Conservation (phyloP, 495 filamentous ascomycete species). For the Penicillium coprophilum region DNA sequence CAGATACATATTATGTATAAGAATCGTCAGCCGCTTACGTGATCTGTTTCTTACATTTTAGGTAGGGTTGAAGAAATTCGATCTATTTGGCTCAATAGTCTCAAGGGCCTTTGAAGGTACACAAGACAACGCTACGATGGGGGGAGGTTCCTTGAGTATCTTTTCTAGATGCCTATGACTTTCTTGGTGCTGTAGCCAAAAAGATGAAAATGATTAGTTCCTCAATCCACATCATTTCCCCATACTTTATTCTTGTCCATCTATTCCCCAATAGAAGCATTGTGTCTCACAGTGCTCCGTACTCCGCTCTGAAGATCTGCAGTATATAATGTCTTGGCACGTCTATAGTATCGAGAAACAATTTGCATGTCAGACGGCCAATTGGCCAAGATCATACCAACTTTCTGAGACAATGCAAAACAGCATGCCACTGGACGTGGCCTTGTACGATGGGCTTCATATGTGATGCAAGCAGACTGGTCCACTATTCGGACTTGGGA, state of each 20-base stretch:
- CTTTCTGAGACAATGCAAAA: neutral
- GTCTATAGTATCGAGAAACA: neutral
- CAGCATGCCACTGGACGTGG: neutral
- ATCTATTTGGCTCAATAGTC: neutral
- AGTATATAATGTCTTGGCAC: constrained; percentile 13
- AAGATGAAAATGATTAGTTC: neutral
- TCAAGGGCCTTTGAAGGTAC: neutral
- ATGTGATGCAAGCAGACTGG: neutral
- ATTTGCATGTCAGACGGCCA: neutral
- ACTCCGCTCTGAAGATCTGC: constrained; percentile 1
- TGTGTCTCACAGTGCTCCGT: neutral
- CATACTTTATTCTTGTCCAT: neutral
- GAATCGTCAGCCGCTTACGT: no score
- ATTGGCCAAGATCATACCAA: neutral
- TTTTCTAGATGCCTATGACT: neutral
- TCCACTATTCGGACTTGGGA: neutral
- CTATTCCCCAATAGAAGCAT: neutral
- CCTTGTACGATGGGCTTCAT: neutral
- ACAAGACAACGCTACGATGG: neutral
- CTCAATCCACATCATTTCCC: neutral
- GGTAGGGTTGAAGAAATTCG: neutral
- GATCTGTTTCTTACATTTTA: no score
- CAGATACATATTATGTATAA: no score
- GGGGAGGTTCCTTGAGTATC: neutral
- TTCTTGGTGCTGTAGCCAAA: neutral